These are phyloP conservation scores for Rhizopogon vinicolor DNA, from an alignment of 768 basidiomycete species.

Conservation along the genomic window DNA sequence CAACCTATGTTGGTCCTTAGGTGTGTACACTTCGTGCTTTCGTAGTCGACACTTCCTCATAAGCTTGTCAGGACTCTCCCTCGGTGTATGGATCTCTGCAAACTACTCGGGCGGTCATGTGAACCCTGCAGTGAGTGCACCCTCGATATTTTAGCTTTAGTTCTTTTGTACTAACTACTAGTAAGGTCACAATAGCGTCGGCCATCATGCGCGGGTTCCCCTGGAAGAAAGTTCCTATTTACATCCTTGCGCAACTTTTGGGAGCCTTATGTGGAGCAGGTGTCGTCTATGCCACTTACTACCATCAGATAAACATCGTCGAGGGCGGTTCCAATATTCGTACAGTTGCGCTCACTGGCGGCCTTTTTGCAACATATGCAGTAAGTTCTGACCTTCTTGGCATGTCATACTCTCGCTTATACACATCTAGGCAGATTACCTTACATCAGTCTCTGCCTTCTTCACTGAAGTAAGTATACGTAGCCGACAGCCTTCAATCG, in stretches of 20 bases:
- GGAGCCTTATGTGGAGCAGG: constrained; percentile 50
- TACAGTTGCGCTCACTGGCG: constrained; percentile 43
- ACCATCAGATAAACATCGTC: constrained; percentile 52
- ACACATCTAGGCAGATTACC: constrained; percentile 22
- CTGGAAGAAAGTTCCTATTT: constrained; percentile 67
- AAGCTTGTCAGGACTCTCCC: constrained; percentile 35
- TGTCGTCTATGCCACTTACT: constrained; percentile 52
- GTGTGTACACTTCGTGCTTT: constrained; percentile 7
- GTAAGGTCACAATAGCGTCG: constrained; percentile 55
- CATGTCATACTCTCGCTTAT: not conserved
- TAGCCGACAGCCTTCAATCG: not conserved
- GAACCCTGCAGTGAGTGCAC: constrained; percentile 50
- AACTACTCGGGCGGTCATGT: constrained; percentile 66
- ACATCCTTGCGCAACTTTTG: constrained; percentile 52
- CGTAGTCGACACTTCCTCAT: not conserved
- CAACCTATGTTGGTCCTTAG: constrained; percentile 53
- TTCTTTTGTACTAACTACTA: not conserved
- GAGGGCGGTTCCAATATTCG: constrained; percentile 47
- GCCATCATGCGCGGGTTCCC: constrained; percentile 67
- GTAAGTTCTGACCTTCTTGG: constrained; percentile 25
- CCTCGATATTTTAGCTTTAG: not conserved
- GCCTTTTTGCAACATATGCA: constrained; percentile 51
- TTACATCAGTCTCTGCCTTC: constrained; percentile 35
- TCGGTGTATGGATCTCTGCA: constrained; percentile 64
- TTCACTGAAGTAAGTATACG: constrained; percentile 30